A percentile compares a stretch with the other conserved stretches of the same genome.
Evolutionary conservation across 129 eudicot species (phyloP).

Genomic region (Pulicaria dysenterica): DNA sequence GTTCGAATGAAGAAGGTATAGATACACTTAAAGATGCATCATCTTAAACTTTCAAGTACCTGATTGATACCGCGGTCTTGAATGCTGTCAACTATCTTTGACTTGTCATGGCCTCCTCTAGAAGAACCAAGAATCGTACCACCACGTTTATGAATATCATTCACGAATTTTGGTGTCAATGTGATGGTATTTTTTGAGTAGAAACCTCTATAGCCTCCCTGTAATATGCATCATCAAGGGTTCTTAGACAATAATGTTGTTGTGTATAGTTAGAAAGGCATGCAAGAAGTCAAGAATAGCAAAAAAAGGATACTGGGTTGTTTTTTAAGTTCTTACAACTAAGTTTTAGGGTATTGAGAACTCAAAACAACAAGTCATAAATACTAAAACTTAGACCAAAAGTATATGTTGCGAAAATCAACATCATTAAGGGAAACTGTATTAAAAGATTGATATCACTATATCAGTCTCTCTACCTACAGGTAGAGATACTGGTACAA

Average conservation of each 20-base stretch:
- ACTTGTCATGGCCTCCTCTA: conserved; percentile 85
- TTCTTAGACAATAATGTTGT: not conserved
- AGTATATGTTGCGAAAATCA: no score
- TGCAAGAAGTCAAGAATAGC: not conserved
- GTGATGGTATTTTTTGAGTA: conserved; percentile 70
- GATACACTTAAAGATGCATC: not conserved
- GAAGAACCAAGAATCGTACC: conserved; percentile 88
- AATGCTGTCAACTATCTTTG: conserved; percentile 86
- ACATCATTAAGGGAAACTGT: no score
- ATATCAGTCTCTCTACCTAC: no score
- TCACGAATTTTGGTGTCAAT: conserved; percentile 67
- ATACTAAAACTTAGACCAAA: no score
- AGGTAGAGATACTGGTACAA: no score
- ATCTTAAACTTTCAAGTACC: conserved; percentile 39
- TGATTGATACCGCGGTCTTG: conserved; percentile 95
- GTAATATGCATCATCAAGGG: conserved; percentile 9
- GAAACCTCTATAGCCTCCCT: conserved; percentile 98
- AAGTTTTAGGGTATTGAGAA: no score
- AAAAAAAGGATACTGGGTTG: not conserved
- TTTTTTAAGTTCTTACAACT: not conserved
- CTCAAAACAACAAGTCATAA: no score
- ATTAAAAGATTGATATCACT: no score
- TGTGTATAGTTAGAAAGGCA: not conserved
- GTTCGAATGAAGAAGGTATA: not conserved
- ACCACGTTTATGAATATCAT: conserved; percentile 93